A percentile compares a stretch with the other conserved stretches of the same genome.
These are phyloP conservation scores for Amoebophrya sp. DNA, from an alignment of 169 alveolate species.

Conservation along the genomic window DNA sequence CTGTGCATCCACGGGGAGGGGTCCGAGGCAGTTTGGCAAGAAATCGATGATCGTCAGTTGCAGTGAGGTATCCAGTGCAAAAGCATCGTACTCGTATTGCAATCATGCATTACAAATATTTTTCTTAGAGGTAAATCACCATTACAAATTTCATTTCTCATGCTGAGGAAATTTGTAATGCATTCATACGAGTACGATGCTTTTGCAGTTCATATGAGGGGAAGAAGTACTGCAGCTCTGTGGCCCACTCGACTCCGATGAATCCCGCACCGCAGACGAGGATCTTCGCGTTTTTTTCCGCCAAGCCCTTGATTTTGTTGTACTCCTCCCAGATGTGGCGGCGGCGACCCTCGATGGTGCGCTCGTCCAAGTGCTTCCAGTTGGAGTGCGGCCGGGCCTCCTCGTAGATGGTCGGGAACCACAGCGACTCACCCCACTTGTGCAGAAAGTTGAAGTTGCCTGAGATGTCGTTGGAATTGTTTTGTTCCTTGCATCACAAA, in stretches of 20 bases:
- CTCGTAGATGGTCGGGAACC: conserved; percentile 51
- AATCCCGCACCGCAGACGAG: conserved; percentile 50
- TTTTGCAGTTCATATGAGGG: no score
- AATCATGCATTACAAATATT: no score
- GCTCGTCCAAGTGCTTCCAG: conserved; percentile 49
- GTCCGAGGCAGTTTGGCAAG: conserved; percentile 47
- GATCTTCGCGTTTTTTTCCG: conserved; percentile 35
- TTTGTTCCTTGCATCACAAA: no score
- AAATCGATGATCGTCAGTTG: conserved; percentile 47
- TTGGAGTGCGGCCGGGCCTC: conserved; percentile 41
- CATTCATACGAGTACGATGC: no score
- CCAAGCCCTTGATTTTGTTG: conserved; percentile 38
- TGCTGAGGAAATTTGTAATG: no score
- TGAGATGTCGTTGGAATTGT: no score
- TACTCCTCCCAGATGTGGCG: conserved; percentile 47
- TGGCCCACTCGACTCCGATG: conserved; percentile 51
- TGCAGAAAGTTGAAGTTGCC: conserved; percentile 32
- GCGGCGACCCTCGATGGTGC: conserved; percentile 50
- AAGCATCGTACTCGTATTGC: no score
- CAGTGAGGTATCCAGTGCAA: no score
- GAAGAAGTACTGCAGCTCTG: conserved; percentile 48
- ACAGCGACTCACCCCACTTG: conserved; percentile 46
- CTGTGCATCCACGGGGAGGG: conserved; percentile 48
- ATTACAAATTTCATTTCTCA: no score
- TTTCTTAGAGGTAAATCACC: no score